These are phyloP conservation scores for Lenzites betulinus DNA, from an alignment of 768 basidiomycete species.

Conservation along the genomic window DNA sequence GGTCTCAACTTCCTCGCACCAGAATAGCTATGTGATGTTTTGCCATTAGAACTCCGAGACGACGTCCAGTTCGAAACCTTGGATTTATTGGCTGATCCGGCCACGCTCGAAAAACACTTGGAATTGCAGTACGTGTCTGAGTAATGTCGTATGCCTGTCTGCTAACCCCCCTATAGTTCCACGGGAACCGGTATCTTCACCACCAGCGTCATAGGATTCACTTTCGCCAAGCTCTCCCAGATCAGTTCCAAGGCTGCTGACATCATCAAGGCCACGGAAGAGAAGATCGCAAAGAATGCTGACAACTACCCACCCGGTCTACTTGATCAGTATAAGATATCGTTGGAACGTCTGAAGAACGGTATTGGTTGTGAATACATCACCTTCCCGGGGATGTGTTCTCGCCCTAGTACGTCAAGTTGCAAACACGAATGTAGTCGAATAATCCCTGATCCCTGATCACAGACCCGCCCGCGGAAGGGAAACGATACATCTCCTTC, in stretches of 20 bases:
- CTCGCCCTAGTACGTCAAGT: constrained; percentile 28
- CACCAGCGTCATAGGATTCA: constrained; percentile 30
- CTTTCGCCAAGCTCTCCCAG: constrained; percentile 25
- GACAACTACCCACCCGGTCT: constrained; percentile 35
- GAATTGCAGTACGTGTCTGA: constrained; percentile 35
- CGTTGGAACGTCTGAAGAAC: constrained; percentile 35
- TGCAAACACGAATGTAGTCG: neutral
- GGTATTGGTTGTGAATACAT: constrained; percentile 36
- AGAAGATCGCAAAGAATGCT: constrained; percentile 26
- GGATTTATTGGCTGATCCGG: constrained; percentile 35
- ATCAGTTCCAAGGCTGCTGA: constrained; percentile 27
- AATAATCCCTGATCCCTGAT: neutral
- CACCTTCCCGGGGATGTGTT: constrained; percentile 30
- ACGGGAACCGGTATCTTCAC: constrained; percentile 31
- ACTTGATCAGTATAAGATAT: constrained; percentile 43
- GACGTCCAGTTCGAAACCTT: constrained; percentile 32
- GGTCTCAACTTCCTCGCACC: neutral
- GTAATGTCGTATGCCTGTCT: neutral
- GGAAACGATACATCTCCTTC: constrained; percentile 46
- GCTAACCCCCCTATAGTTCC: constrained; percentile 19
- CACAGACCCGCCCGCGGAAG: constrained; percentile 38
- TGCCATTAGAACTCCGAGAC: constrained; percentile 33
- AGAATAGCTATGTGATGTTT: neutral
- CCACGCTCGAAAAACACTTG: constrained; percentile 31
- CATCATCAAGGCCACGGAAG: constrained; percentile 28